Conservation (phyloP, 2,329 filamentous ascomycete genomes). For the Phaeophleospora eucalypticola region DNA sequence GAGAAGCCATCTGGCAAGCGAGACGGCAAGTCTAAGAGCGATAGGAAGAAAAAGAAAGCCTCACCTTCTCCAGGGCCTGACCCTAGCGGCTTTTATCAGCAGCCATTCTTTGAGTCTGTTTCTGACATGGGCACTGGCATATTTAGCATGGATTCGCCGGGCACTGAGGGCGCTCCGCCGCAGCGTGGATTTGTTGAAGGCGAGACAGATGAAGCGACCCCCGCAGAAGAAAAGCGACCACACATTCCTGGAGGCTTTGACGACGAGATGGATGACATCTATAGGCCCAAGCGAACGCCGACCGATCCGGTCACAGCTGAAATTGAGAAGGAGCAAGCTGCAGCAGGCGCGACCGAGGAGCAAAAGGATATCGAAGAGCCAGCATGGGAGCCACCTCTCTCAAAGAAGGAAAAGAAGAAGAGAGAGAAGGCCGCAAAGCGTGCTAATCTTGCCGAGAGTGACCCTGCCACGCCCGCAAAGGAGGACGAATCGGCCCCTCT, state of each 20-base stretch:
- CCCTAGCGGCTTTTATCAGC: slow-evolving; percentile 24
- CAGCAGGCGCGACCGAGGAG: slow-evolving; percentile 2
- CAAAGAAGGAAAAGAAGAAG: slow-evolving; percentile 40
- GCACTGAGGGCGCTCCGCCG: slow-evolving; percentile 30
- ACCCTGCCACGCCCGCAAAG: slow-evolving; percentile 11
- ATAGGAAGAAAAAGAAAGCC: slow-evolving; percentile 14
- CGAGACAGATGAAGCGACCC: slow-evolving; percentile 54
- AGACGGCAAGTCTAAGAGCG: not conserved
- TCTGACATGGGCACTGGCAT: slow-evolving; percentile 34
- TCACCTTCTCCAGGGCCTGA: slow-evolving; percentile 6
- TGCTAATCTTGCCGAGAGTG: slow-evolving; percentile 9
- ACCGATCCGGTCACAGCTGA: slow-evolving; percentile 3
- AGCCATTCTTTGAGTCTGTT: slow-evolving; percentile 41
- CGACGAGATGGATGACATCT: slow-evolving; percentile 27
- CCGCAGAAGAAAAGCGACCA: slow-evolving; percentile 43
- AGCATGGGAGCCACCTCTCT: slow-evolving; percentile 33
- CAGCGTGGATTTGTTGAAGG: slow-evolving; percentile 39
- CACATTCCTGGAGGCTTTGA: slow-evolving; percentile 62
- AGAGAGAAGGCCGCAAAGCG: slow-evolving; percentile 41
- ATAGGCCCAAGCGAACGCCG: slow-evolving; percentile 5
- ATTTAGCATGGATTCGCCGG: slow-evolving; percentile 28
- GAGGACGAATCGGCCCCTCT: slow-evolving; percentile 1
- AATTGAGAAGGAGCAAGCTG: slow-evolving; percentile 1
- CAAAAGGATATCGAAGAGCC: slow-evolving; percentile 18
- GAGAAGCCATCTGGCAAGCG: not conserved